These are phyloP conservation scores for Takashimella tepidaria DNA, from an alignment of 1,284 basidiomycete genomes.

Conservation along the genomic window DNA sequence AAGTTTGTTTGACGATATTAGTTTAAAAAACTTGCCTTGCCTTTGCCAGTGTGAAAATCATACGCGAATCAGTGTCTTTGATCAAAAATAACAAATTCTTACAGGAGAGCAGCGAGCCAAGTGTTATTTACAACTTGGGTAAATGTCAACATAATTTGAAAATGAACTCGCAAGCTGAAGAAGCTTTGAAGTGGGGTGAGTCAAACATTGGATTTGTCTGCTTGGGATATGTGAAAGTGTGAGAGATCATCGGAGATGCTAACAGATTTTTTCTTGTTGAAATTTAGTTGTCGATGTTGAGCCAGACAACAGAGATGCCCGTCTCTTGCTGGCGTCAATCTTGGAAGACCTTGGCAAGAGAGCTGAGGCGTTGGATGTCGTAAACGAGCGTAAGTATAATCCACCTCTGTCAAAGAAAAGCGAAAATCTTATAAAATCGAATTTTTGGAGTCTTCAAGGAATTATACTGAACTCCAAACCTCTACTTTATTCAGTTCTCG, in stretches of 20 bases:
- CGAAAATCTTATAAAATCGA: neutral
- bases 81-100: constrained; percentile 3
- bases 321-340: constrained; percentile 82
- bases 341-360: constrained; percentile 74
- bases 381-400: constrained; percentile 65
- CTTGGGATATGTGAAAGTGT: no score
- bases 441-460: constrained; percentile 2
- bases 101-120: constrained; percentile 21
- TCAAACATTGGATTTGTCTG: constrained; percentile 5
- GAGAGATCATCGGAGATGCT: no score
- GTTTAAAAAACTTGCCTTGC: no score
- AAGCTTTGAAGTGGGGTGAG: constrained; percentile 75
- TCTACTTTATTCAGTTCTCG: constrained; percentile 20
- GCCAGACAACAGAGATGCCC: constrained; percentile 69
- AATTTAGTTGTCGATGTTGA: constrained; percentile 64
- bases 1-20: no score
- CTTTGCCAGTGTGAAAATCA: neutral
- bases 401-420: no score
- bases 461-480: constrained; percentile 2
- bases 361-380: constrained; percentile 73
- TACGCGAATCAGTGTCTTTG: neutral
- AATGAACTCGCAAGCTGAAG: constrained; percentile 66
- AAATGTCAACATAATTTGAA: constrained; percentile 68
- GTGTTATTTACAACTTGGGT: constrained; percentile 54
- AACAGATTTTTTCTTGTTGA: constrained; percentile 1